Conservation (phyloP, 345 rosid species). For the Eucalyptus pumila region DNA sequence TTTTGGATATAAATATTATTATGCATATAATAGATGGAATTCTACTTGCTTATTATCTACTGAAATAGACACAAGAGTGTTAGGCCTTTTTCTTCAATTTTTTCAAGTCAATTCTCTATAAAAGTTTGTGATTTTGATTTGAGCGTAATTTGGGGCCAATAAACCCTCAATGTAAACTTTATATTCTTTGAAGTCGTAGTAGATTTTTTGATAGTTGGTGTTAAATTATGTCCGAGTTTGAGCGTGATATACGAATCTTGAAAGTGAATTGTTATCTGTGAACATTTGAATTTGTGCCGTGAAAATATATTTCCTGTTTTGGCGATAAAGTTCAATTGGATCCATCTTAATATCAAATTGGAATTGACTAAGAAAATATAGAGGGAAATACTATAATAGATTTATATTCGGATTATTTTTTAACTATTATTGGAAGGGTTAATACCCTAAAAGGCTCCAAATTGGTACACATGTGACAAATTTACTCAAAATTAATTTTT, state of each 20-base stretch:
- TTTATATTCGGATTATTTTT: too few relatives aligned
- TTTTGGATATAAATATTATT: background rate
- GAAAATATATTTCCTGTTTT: too few relatives aligned
- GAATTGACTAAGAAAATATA: too few relatives aligned
- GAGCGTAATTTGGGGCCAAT: background rate
- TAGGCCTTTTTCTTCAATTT: background rate
- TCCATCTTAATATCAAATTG: too few relatives aligned
- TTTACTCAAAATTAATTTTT: too few relatives aligned
- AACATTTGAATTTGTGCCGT: too few relatives aligned
- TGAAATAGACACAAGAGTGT: background rate
- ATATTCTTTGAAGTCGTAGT: background rate
- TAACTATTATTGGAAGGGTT: too few relatives aligned
- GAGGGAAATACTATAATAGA: too few relatives aligned
- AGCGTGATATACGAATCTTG: too few relatives aligned
- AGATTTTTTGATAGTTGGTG: background rate
- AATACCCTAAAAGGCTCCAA: fast-evolving
- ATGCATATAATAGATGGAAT: background rate
- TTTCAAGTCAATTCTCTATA: background rate
- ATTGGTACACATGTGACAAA: fast-evolving
- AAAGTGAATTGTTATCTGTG: too few relatives aligned
- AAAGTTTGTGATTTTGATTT: background rate
- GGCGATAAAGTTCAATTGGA: too few relatives aligned
- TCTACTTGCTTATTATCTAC: background rate
- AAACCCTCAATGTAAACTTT: background rate
- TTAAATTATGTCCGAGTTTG: too few relatives aligned